phyloP scores from a whole-genome alignment of 1,139 yeast genomes.

The Komagataea norvegica region DNA sequence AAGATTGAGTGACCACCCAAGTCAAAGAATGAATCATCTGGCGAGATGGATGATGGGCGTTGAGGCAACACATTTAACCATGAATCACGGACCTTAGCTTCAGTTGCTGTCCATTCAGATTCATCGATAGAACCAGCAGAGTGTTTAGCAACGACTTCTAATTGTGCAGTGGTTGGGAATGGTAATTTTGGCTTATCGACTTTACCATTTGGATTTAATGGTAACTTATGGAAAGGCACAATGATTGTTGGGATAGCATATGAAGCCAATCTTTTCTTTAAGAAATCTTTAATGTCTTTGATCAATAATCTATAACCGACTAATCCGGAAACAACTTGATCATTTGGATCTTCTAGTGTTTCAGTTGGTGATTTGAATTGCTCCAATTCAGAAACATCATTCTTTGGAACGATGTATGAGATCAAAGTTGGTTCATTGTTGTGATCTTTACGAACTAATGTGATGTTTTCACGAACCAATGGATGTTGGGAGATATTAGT shows the following conservation, averaged over 20 bases:
- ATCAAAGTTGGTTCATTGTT: slow-evolving; percentile 89
- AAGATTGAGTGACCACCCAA: slow-evolving; percentile 96
- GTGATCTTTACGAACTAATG: slow-evolving; percentile 88
- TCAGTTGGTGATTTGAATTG: slow-evolving; percentile 42
- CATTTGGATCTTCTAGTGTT: slow-evolving; percentile 42
- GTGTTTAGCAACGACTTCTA: slow-evolving; percentile 40
- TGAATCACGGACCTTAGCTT: slow-evolving; percentile 65
- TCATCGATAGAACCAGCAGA: slow-evolving; percentile 39
- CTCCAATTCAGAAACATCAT: slow-evolving; percentile 50
- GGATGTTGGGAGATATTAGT: slow-evolving; percentile 94
- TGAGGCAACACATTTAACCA: slow-evolving; percentile 88
- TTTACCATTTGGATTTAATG: slow-evolving; percentile 97
- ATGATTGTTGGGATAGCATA: slow-evolving; percentile 92
- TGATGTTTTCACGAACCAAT: slow-evolving; percentile 83
- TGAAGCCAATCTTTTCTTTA: slow-evolving; percentile 84
- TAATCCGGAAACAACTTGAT: slow-evolving; percentile 75
- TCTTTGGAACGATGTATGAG: slow-evolving; percentile 87
- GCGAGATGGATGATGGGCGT: slow-evolving; percentile 70
- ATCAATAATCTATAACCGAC: slow-evolving; percentile 72
- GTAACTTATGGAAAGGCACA: slow-evolving; percentile 80
- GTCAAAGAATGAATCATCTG: slow-evolving; percentile 89
- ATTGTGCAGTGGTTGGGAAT: slow-evolving; percentile 86
- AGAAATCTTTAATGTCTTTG: slow-evolving; percentile 72
- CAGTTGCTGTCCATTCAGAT: slow-evolving; percentile 55
- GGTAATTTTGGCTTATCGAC: slow-evolving; percentile 97